phyloP scores from a whole-genome alignment of 2,329 filamentous ascomycete genomes.

The Aspergillus clavatus region DNA sequence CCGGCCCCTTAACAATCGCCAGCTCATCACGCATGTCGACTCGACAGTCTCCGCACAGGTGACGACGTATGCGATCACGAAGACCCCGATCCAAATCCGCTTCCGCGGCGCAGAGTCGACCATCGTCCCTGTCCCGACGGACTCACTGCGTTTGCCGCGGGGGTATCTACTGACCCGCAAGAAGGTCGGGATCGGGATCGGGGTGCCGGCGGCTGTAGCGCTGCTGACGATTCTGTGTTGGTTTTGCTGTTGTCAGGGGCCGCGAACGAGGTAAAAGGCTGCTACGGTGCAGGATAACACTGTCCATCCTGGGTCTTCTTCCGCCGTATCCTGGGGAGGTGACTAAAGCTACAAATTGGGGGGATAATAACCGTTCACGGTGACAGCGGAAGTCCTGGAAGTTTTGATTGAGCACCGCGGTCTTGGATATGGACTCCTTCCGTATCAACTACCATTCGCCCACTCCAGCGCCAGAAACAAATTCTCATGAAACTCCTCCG shows the following conservation, averaged over 20 bases:
- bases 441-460: no score
- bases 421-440: no score
- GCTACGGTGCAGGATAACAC: neutral
- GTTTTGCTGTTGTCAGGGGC: neutral
- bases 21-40: constrained; percentile 7
- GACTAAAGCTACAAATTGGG: no score
- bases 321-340: neutral
- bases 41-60: constrained; percentile 4
- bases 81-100: constrained; percentile 13
- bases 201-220: neutral
- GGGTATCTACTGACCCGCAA: constrained; percentile 5
- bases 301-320: neutral
- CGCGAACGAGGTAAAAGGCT: neutral
- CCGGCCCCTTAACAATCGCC: constrained; percentile 6
- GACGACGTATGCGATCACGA: constrained; percentile 6
- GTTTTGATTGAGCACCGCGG: no score
- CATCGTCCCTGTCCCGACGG: constrained; percentile 6
- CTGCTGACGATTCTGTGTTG: neutral
- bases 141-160: constrained; percentile 1
- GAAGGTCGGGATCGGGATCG: constrained; percentile 10
- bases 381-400: no score
- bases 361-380: no score
- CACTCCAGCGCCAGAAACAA: no score
- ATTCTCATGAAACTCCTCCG: no score
- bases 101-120: constrained; percentile 12